Conservation (phyloP, 306 rosid genomes). For the Vigna radiata region DNA sequence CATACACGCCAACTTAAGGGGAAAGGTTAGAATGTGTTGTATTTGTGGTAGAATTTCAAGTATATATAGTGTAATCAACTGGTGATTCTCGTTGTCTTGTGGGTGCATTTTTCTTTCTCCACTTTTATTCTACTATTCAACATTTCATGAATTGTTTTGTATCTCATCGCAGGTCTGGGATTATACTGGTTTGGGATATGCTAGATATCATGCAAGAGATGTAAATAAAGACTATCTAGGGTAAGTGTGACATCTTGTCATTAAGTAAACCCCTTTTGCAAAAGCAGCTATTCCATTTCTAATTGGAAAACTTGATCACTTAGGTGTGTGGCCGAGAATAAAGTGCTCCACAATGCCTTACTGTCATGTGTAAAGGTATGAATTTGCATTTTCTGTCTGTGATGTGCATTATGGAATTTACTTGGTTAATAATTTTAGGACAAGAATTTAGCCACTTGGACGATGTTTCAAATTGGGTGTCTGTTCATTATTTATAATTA, state of each 20-base stretch:
- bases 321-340: constrained; percentile 96
- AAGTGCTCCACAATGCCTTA: constrained; percentile 81
- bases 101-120: constrained; percentile 10
- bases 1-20: too few species aligned
- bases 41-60: too few species aligned
- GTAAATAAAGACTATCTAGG: constrained; percentile 84
- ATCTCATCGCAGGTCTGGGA: constrained; percentile 82
- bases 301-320: constrained; percentile 42
- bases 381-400: constrained; percentile 9
- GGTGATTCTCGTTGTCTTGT: neutral
- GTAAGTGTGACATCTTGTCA: constrained; percentile 54
- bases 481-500: constrained; percentile 4
- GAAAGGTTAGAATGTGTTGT: too few species aligned
- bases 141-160: constrained; percentile 12
- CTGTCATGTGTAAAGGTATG: constrained; percentile 82
- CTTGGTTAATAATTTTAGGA: constrained; percentile 2
- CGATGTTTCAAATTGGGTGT: constrained; percentile 14
- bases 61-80: neutral
- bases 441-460: constrained; percentile 7
- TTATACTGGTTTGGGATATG: constrained; percentile 88
- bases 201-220: constrained; percentile 83
- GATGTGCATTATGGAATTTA: neutral
- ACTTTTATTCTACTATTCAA: constrained; percentile 19
- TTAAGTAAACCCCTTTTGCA: constrained; percentile 24
- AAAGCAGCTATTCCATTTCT: constrained; percentile 42